These are phyloP conservation scores for Fusarium proliferatum DNA, from an alignment of 2,329 filamentous ascomycete genomes.

Conservation along the genomic window DNA sequence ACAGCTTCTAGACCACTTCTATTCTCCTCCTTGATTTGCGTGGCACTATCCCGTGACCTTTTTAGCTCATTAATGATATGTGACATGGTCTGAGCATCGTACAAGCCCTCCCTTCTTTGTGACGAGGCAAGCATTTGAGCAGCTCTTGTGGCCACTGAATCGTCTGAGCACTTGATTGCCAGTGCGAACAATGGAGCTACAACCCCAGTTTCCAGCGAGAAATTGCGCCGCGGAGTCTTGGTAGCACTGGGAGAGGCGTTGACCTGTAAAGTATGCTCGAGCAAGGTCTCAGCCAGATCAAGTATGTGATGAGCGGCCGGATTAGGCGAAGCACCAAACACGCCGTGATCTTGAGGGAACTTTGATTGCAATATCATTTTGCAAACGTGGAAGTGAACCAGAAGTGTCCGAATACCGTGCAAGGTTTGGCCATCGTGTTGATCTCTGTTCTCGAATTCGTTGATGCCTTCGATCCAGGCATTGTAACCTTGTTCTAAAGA, in stretches of 20 bases:
- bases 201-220: conserved; percentile 32
- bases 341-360: background rate
- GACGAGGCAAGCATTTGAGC: conserved; percentile 12
- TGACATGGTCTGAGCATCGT: conserved; percentile 25
- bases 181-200: conserved; percentile 28
- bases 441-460: background rate
- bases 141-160: conserved; percentile 4
- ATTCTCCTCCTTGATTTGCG: background rate
- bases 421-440: background rate
- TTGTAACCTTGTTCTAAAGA: background rate
- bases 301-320: conserved; percentile 8
- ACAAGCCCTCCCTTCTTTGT: conserved; percentile 29
- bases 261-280: background rate
- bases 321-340: conserved; percentile 23
- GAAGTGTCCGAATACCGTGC: background rate
- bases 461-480: conserved; percentile 5
- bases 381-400: conserved; percentile 16
- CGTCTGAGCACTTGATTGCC: conserved; percentile 35
- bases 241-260: conserved; percentile 15
- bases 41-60: background rate
- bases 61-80: background rate
- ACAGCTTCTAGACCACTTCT: rapidly evolving
- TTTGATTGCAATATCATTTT: conserved; percentile 25
- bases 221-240: conserved; percentile 16
- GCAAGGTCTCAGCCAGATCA: conserved; percentile 5